Percentiles rank a stretch among this genome's conserved stretches.
Evolutionary conservation across 257 asterid genomes (phyloP).

Genomic region (Coffea eugenioides): DNA sequence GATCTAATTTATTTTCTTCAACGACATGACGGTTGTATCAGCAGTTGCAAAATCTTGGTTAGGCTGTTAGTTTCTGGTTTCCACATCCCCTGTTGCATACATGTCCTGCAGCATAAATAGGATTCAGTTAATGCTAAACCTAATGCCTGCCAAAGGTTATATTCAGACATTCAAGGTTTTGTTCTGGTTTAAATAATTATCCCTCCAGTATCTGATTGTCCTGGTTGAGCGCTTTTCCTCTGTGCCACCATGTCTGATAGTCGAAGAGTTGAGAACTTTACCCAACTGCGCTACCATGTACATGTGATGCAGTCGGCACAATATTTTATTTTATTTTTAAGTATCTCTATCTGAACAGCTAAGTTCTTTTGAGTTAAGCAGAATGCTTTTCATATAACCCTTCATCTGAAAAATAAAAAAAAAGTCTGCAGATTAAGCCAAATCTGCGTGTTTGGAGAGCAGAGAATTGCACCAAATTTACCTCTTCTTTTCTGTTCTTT

Average conservation of each 20-base stretch:
- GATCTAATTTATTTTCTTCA: neutral
- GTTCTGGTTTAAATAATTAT: neutral
- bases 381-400: neutral
- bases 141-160: neutral
- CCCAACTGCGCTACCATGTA: neutral
- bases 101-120: neutral
- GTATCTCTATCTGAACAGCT: neutral
- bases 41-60: neutral
- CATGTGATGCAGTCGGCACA: neutral
- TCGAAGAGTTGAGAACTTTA: neutral
- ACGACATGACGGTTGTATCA: neutral
- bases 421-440: neutral
- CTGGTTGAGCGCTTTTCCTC: neutral
- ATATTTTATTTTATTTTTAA: neutral
- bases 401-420: neutral
- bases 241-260: neutral
- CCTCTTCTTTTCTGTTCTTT: slow-evolving; percentile 7
- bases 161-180: neutral
- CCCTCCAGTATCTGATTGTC: neutral
- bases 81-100: neutral
- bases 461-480: neutral
- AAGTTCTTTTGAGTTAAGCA: neutral
- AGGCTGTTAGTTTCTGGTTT: neutral
- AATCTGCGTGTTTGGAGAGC: neutral
- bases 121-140: neutral